Conservation (phyloP, 2,329 filamentous ascomycete genomes). For the Epichloe festucae region DNA sequence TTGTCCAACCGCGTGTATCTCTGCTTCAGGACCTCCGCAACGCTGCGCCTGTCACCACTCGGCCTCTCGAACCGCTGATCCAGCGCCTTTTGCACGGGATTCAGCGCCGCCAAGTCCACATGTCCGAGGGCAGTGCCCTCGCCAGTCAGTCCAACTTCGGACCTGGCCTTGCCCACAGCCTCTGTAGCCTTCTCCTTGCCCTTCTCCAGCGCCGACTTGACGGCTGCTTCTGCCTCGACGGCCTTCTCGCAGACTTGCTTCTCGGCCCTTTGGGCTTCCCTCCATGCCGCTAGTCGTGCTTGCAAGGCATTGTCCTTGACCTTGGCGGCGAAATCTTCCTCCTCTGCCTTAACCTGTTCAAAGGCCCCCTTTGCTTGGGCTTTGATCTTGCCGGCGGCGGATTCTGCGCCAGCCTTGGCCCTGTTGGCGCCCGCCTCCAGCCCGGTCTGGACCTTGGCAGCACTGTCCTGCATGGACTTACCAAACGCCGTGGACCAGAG, state of each 20-base stretch:
- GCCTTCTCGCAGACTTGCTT: constrained; percentile 16
- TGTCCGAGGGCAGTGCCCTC: constrained; percentile 10
- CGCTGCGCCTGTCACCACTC: constrained; percentile 30
- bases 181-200: constrained; percentile 29
- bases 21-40: constrained; percentile 40
- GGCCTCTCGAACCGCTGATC: constrained; percentile 37
- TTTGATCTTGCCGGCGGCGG: constrained; percentile 13
- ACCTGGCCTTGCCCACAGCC: constrained; percentile 24
- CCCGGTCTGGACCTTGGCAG: constrained; percentile 15
- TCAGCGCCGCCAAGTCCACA: constrained; percentile 11
- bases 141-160: constrained; percentile 19
- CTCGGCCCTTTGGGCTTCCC: constrained; percentile 12
- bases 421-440: constrained; percentile 22
- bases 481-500: constrained; percentile 30
- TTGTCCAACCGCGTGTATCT: constrained; percentile 38
- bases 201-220: constrained; percentile 26
- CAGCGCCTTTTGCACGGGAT: constrained; percentile 35
- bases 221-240: constrained; percentile 23
- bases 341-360: constrained; percentile 16
- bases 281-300: constrained; percentile 13
- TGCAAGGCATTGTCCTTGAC: constrained; percentile 16
- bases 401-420: constrained; percentile 14
- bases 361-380: constrained; percentile 25
- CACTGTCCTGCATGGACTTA: constrained; percentile 15
- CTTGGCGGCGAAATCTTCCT: constrained; percentile 15